phyloP scores from a whole-genome alignment of 441 rosid genomes.

The Arabidopsis lyrata region DNA sequence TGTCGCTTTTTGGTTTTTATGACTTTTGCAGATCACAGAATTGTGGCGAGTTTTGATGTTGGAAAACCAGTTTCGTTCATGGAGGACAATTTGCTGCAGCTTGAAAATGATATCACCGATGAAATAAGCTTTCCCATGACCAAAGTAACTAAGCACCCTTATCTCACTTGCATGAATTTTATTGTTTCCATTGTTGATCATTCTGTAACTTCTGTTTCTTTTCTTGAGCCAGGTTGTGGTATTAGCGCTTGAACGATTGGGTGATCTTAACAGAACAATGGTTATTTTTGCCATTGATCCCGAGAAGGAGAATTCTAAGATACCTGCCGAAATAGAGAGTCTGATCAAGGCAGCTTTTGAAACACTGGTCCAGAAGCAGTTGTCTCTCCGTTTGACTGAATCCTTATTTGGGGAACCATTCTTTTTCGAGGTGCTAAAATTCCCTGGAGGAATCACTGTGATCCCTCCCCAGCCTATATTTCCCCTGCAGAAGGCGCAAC shows the following conservation, averaged over 20 bases:
- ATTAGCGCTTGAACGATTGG: conserved; percentile 55
- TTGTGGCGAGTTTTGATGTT: conserved; percentile 76
- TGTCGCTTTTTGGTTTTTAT: conserved; percentile 7
- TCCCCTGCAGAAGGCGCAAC: conserved; percentile 83
- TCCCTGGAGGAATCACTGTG: conserved; percentile 78
- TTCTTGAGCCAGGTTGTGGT: conserved; percentile 66
- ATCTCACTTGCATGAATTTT: conserved; percentile 22
- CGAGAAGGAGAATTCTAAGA: conserved; percentile 54
- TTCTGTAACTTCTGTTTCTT: conserved; percentile 21
- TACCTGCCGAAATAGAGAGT: conserved; percentile 66
- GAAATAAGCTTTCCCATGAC: conserved; percentile 66
- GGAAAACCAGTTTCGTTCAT: conserved; percentile 63
- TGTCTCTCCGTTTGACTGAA: conserved; percentile 63
- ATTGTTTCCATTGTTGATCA: conserved; percentile 20
- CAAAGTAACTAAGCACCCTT: conserved; percentile 52
- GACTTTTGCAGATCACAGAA: conserved; percentile 69
- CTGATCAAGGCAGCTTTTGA: conserved; percentile 66
- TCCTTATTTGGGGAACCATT: conserved; percentile 76
- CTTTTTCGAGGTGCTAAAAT: conserved; percentile 77
- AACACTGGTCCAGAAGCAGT: conserved; percentile 55
- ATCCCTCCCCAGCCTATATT: conserved; percentile 78
- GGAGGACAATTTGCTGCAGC: conserved; percentile 69
- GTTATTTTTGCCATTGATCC: conserved; percentile 85
- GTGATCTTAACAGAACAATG: conserved; percentile 60
- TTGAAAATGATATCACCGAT: conserved; percentile 71